Conservation (phyloP, 2,329 filamentous ascomycete species). For the Alternaria sp. region DNA sequence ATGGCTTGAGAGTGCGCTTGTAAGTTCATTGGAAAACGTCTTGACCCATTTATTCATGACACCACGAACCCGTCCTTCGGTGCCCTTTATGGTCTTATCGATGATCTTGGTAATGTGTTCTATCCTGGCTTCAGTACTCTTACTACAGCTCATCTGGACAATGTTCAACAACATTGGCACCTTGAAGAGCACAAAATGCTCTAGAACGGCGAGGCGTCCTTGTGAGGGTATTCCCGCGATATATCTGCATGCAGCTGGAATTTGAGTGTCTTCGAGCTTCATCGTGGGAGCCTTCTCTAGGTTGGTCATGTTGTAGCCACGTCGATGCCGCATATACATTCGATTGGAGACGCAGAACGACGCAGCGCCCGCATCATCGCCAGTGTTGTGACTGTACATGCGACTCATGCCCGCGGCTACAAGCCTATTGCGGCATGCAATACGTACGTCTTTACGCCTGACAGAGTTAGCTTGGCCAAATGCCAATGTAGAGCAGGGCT, state of each 20-base stretch:
- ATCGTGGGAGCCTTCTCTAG: constrained; percentile 9
- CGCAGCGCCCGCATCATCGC: constrained; percentile 16
- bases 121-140: constrained; percentile 20
- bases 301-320: constrained; percentile 6
- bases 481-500: neutral
- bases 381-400: constrained; percentile 22
- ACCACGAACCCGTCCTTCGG: neutral
- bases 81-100: neutral
- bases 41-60: neutral
- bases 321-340: constrained; percentile 26
- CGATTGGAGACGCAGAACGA: constrained; percentile 31
- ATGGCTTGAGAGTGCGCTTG: neutral
- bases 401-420: constrained; percentile 10
- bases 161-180: constrained; percentile 19
- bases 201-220: constrained; percentile 15
- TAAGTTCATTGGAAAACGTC: neutral
- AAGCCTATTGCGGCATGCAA: constrained; percentile 18
- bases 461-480: neutral
- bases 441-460: constrained; percentile 10
- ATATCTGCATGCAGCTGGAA: constrained; percentile 21
- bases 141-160: constrained; percentile 30
- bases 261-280: constrained; percentile 20
- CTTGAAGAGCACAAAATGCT: constrained; percentile 8
- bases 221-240: constrained; percentile 23
- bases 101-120: constrained; percentile 24